Evolutionary conservation across 2,329 filamentous ascomycete species (phyloP), one percentile per base, ranked within the genome.

Genomic region (Microdochium nivale): DNA sequence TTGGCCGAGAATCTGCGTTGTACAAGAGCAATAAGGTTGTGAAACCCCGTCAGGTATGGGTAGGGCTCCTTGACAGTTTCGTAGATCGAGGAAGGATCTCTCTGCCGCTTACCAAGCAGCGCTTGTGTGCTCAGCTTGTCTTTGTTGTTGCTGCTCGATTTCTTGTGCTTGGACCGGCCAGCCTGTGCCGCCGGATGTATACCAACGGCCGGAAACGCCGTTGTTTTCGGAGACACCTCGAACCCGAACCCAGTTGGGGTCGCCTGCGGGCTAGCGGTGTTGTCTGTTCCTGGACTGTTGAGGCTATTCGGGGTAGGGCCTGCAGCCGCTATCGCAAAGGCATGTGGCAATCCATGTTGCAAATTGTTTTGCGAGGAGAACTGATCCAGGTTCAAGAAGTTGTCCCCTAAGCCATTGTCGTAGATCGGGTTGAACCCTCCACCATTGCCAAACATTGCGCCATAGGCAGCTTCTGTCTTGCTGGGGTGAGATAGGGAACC

Each of bases 61-160:
- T 97, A 96, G 3, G 94, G 91, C 62, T 94, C 86, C 55, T 87
- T 90, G 62, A 99, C 90, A 40, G 83, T 87, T 55, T 91, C 84
- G 67, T 97, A 99, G 51, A 97, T 89, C 48, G 82, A 80, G 0
- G 89, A 91, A 4, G 91, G 87, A 62, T 96, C 90, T 37, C 81
- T 75, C 50, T 76, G 73, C 24, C 81, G 74, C 64, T 84, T 84
- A 44, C 75, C 74, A n/a, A 81, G 65, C 25, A 80, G 69, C 11
- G 76, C 73, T 54, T 80, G 76, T 59, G 63, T 76, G 61, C 60
- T 68, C 27, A 69, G 55, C 55, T 69, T 70, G n/a, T 54, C 56
- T 30, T 65, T 65, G 10, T 67, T 55, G 53, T 71, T 73, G 21
- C 71, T 59, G 21, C 69, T 64, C 19, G 19, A 14, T 8, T 13